Evolutionary conservation across 1,284 basidiomycete species (phyloP), one percentile per base, ranked within the genome.

Genomic region (Boletus subluridellus): DNA sequence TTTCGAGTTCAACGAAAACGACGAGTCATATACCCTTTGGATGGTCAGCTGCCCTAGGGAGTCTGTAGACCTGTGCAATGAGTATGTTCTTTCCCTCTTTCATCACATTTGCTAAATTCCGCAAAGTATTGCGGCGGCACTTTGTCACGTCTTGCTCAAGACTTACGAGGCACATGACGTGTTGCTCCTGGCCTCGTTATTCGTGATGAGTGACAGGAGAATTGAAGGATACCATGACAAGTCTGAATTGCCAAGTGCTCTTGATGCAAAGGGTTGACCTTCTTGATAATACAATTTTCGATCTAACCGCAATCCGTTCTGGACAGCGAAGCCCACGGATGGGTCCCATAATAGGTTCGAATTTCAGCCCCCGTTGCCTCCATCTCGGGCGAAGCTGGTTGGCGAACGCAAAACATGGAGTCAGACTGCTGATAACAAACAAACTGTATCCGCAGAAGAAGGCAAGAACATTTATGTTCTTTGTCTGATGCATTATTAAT

Each of bases 71-170:
- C 24, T 58, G 46, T 46, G 21, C 21, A 52, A 62, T 2, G 49
- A 58, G 61, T 65, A 21, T 7, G 59, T 63, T 26, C 9, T 24
- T n/a, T 34, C 15, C 11, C 26, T 41, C 15, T 17, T 1, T 39
- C 6, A 4, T 41, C 1, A 24, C 28, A 3, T 6, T 5, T 37
- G 15, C 50, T 60, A 8, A 69, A 21, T 5, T 38, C 7, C 38
- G 8, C n/a, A 15, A 39, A 68, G 67, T n/a, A 50, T 60, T 14
- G 65, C 67, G 8, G 55, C 62, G 30, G 64, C 64, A 5, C 60
- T 68, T 17, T 68, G 67, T 50, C 64, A 60, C 24, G 34, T 61
- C 7, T 52, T 71, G 26, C 64, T 68, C 28, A 66, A 57, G 24
- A 59, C 54, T 3, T 69, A 65, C 37, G 60, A 55, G 37, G 56